These are phyloP conservation scores for Zopfochytrium polystomum DNA, from an alignment of 371 early-diverging fungal species.

Conservation along the genomic window DNA sequence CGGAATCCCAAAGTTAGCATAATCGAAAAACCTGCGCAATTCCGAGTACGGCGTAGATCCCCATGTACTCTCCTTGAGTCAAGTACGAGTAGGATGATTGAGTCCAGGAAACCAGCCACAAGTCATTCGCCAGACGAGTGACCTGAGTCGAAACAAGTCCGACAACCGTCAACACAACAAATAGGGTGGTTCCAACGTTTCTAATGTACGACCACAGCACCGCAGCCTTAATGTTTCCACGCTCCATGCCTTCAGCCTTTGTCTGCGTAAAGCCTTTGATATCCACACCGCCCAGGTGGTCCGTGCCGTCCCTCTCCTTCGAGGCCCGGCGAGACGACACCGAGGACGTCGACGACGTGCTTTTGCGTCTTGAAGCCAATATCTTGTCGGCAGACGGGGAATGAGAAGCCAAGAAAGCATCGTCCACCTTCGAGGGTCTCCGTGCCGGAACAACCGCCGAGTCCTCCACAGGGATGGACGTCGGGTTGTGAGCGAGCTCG, in stretches of 20 bases:
- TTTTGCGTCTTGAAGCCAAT: not conserved
- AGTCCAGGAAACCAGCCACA: slow-evolving; percentile 29
- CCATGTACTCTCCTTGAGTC: slow-evolving; percentile 19
- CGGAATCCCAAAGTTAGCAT: not conserved
- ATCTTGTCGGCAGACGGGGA: not conserved
- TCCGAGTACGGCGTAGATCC: slow-evolving; percentile 26
- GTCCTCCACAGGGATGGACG: not conserved
- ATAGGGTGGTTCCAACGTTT: slow-evolving; percentile 10
- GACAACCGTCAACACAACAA: slow-evolving; percentile 9
- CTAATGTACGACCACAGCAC: slow-evolving; percentile 14
- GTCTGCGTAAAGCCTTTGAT: slow-evolving; percentile 11
- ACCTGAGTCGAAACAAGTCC: slow-evolving; percentile 18
- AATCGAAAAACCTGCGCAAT: slow-evolving; percentile 9
- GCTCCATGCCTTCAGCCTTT: slow-evolving; percentile 4
- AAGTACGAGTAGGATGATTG: slow-evolving; percentile 11
- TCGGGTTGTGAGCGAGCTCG: not conserved
- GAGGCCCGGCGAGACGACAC: too few relatives aligned
- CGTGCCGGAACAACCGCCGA: not conserved
- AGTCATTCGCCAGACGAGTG: slow-evolving; percentile 24
- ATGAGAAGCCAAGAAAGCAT: not conserved
- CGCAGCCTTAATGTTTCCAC: slow-evolving; percentile 12
- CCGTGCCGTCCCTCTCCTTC: too few relatives aligned
- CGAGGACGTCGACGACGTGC: not conserved
- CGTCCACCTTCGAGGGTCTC: not conserved
- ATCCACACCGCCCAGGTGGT: too few relatives aligned